A percentile compares a stretch with the other conserved stretches of the same genome.
Conservation (phyloP, 129 eudicot species). For the Escallonia herrerae region DNA sequence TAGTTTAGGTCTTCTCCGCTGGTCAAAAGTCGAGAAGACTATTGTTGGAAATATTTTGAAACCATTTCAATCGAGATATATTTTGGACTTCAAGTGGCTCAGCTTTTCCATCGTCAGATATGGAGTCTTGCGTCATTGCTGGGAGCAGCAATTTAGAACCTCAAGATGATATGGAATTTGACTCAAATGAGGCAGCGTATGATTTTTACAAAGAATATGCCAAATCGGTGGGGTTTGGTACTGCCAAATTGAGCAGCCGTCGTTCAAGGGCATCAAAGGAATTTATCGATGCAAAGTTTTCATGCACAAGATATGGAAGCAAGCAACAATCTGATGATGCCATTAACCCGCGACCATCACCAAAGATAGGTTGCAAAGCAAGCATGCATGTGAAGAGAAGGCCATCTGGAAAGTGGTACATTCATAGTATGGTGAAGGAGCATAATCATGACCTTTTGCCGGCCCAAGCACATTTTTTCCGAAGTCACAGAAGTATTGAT, state of each 20-base stretch:
- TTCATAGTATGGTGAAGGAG: constrained; percentile 76
- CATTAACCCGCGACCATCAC: constrained; percentile 87
- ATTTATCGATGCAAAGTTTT: constrained; percentile 91
- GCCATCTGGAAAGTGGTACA: constrained; percentile 69
- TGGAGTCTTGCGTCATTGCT: constrained; percentile 34
- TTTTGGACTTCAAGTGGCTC: constrained; percentile 1
- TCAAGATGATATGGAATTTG: constrained; percentile 63
- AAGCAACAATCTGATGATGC: constrained; percentile 98
- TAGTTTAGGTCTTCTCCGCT: no score
- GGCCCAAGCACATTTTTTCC: constrained; percentile 74
- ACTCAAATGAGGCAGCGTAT: constrained; percentile 79
- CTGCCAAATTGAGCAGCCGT: constrained; percentile 89
- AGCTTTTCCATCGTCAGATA: constrained; percentile 6
- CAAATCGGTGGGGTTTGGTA: constrained; percentile 81
- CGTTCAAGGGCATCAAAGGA: constrained; percentile 87
- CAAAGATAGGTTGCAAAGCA: constrained; percentile 95
- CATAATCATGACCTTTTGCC: constrained; percentile 94
- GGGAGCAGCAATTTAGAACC: constrained; percentile 37
- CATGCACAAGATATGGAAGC: constrained; percentile 89
- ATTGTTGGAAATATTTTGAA: no score
- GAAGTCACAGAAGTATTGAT: constrained; percentile 71
- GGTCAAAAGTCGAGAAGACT: no score
- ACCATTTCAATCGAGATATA: not conserved
- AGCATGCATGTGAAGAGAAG: constrained; percentile 88
- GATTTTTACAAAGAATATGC: constrained; percentile 82